phyloP scores from a whole-genome alignment of 2,329 filamentous ascomycete species.

The Cercospora sp. region DNA sequence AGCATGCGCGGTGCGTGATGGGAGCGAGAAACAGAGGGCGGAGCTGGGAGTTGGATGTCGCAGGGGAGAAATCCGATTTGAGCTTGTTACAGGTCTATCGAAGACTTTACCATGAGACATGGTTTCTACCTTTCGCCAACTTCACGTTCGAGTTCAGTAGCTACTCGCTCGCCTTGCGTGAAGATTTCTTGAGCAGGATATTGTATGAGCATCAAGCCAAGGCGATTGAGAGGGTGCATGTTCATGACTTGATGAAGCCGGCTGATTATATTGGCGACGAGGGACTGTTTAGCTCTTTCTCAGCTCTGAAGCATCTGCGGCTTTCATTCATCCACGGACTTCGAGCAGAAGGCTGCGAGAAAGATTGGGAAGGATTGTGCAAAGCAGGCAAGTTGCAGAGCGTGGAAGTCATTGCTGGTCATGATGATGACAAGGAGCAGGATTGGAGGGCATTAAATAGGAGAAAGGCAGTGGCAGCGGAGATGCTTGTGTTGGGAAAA shows the following conservation, averaged over 20 bases:
- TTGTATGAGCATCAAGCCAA: constrained; percentile 3
- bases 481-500: neutral
- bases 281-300: neutral
- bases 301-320: neutral
- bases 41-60: neutral
- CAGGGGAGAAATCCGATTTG: neutral
- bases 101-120: constrained; percentile 3
- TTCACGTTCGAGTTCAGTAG: neutral
- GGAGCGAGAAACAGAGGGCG: neutral
- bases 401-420: constrained; percentile 4
- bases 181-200: neutral
- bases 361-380: neutral
- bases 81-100: constrained; percentile 4
- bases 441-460: neutral
- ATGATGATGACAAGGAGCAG: neutral
- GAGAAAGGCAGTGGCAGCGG: neutral
- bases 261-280: neutral
- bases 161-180: neutral
- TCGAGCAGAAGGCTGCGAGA: neutral
- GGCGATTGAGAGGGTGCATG: neutral
- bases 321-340: neutral
- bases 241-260: neutral
- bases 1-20: neutral
- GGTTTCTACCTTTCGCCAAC: constrained; percentile 5
- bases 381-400: neutral